phyloP scores from a whole-genome alignment of 345 rosid species.

The Lumnitzera racemosa region DNA sequence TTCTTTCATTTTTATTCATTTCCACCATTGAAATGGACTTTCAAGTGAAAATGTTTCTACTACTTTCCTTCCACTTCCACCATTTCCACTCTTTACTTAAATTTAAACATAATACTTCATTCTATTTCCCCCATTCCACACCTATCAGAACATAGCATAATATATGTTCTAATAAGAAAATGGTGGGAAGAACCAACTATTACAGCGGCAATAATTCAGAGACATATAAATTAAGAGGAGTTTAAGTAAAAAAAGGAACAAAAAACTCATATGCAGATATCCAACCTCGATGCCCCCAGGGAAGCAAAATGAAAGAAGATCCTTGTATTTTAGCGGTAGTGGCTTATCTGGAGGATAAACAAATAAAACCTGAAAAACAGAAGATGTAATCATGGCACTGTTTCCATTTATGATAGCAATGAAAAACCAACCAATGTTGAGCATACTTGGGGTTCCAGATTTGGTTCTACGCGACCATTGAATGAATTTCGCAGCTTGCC shows the following conservation, averaged over 20 bases:
- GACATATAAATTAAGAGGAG: neutral
- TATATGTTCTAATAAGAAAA: too few species aligned
- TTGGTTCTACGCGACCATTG: constrained; percentile 58
- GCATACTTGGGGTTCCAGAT: constrained; percentile 78
- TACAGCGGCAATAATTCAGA: too few species aligned
- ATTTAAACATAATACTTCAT: too few species aligned
- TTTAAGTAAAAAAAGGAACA: neutral
- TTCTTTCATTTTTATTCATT: too few species aligned
- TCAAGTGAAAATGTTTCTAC: too few species aligned
- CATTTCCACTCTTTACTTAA: too few species aligned
- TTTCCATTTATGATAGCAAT: neutral
- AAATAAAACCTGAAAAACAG: constrained; percentile 64
- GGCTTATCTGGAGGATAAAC: constrained; percentile 86
- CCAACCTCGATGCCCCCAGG: constrained; percentile 93
- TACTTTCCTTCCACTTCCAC: too few species aligned
- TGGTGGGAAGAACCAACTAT: too few species aligned
- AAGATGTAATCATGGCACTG: constrained; percentile 11
- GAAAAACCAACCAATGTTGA: constrained; percentile 1
- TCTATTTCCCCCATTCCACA: too few species aligned
- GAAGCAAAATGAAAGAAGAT: constrained; percentile 89
- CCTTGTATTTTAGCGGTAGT: constrained; percentile 73
- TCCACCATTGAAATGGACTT: too few species aligned
- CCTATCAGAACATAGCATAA: too few species aligned
- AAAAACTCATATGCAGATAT: constrained; percentile 4
- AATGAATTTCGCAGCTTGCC: constrained; percentile 51